Evolutionary conservation across 306 rosid genomes (phyloP), one percentile per base, ranked within the genome.

Genomic region (Parietaria judaica): DNA sequence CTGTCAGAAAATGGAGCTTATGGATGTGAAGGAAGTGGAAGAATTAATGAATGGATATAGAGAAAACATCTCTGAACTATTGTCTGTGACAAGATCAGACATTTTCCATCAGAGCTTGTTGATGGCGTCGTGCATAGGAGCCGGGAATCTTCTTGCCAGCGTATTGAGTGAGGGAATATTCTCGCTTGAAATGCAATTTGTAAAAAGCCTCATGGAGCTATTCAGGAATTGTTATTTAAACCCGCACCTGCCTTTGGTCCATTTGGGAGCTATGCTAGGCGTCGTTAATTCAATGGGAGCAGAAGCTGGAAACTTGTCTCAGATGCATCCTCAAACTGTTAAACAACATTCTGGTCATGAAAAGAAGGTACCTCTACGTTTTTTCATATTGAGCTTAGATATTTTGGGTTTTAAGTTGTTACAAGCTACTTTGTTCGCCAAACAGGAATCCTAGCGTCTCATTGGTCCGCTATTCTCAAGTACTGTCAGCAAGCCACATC

Each of bases 211-310:
- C 54, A 80, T 92, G 69, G 96, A 80, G 61, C 79, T 86, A 63
- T 88, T 84, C 65, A 80, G 70, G 74, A 88, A 76, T 54, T 92
- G 98, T 74, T 92, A 88, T 69, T 82, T 86, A 12, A 69, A 79
- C 72, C 88, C 86, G 59, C 81, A 75, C 56, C 86, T 83, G 67
- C 84, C 80, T 73, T 73, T 83, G 64, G 85, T 88, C 59, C 92
- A 79, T 76, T 78, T 92, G 60, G 95, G 98, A 13, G 96, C 95
- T 51, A 84, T 92, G 96, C 81, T 92, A 59, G 98, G 95, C 64
- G 84, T 86, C 60, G 90, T 88, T 69, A 86, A 76, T 76, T 78
- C 90, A 41, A 75, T 80, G 80, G 96, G 96, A 72, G 94, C 89
- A 60, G 82, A 90, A 62, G 83, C 83, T 49, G 94, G 88, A 65